These are phyloP conservation scores for Thelephora ganbajun DNA, from an alignment of 768 basidiomycete genomes.

Conservation along the genomic window DNA sequence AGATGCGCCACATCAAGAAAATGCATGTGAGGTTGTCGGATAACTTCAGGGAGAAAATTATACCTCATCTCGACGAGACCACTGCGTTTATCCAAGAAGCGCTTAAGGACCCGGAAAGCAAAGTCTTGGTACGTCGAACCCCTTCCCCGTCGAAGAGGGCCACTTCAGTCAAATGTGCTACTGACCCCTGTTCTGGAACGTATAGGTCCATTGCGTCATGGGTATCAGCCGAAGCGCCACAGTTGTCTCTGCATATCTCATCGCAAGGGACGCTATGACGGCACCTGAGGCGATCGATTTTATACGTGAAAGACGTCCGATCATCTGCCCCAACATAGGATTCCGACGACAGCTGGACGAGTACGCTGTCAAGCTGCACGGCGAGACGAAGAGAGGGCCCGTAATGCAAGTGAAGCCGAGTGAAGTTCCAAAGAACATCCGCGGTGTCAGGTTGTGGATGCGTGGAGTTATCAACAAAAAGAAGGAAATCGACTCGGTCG, in stretches of 20 bases:
- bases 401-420: neutral
- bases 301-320: constrained; percentile 39
- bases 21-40: constrained; percentile 43
- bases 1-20: constrained; percentile 21
- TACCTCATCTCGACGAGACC: constrained; percentile 30
- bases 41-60: constrained; percentile 24
- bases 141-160: neutral
- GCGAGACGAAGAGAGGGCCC: neutral
- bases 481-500: too few relatives aligned
- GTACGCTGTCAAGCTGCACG: constrained; percentile 16
- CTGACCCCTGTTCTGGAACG: constrained; percentile 1
- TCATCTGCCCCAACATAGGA: constrained; percentile 53
- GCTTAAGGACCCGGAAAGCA: constrained; percentile 27
- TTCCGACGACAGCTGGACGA: constrained; percentile 43
- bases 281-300: constrained; percentile 39
- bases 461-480: too few relatives aligned
- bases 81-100: constrained; percentile 40
- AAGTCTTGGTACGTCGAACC: constrained; percentile 34
- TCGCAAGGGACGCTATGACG: constrained; percentile 33
- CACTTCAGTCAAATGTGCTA: neutral
- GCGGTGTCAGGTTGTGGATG: too few relatives aligned
- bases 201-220: constrained; percentile 18
- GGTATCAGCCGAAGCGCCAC: constrained; percentile 18
- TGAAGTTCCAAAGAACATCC: neutral
- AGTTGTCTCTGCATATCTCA: constrained; percentile 15